Conservation (phyloP, 1,139 yeast species). For the Fermentozyma sake region DNA sequence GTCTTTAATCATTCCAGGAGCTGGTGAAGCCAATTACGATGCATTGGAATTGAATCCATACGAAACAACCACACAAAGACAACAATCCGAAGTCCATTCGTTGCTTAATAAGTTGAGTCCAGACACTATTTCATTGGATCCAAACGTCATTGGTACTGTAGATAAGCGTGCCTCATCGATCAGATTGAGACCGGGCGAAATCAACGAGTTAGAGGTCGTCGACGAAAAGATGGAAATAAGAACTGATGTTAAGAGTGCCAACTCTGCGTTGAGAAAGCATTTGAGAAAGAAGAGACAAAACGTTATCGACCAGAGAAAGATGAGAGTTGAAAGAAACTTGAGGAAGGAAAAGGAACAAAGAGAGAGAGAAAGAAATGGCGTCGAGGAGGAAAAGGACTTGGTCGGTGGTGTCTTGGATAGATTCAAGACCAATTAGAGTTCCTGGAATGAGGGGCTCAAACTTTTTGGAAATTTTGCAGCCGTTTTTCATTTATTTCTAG, state of each 20-base stretch:
- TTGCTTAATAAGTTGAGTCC: conserved; percentile 87
- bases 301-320: conserved; percentile 82
- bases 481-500: too few species aligned
- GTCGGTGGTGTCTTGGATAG: conserved; percentile 57
- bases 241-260: conserved; percentile 71
- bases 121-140: conserved; percentile 89
- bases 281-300: conserved; percentile 82
- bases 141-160: conserved; percentile 80
- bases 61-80: conserved; percentile 89
- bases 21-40: conserved; percentile 98
- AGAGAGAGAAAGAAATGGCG: conserved; percentile 50
- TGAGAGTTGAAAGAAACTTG: conserved; percentile 76
- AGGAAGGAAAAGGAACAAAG: conserved; percentile 72
- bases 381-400: conserved; percentile 47
- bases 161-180: conserved; percentile 62
- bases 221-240: conserved; percentile 38
- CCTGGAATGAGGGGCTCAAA: too few species aligned
- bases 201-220: conserved; percentile 37
- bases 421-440: too few species aligned
- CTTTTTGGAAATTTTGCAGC: too few species aligned
- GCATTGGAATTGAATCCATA: conserved; percentile 91
- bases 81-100: conserved; percentile 84
- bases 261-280: conserved; percentile 77
- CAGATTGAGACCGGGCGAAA: conserved; percentile 61
- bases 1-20: conserved; percentile 85